phyloP scores from a whole-genome alignment of 805 yeast species.

The Cyberlindnera petersonii region DNA sequence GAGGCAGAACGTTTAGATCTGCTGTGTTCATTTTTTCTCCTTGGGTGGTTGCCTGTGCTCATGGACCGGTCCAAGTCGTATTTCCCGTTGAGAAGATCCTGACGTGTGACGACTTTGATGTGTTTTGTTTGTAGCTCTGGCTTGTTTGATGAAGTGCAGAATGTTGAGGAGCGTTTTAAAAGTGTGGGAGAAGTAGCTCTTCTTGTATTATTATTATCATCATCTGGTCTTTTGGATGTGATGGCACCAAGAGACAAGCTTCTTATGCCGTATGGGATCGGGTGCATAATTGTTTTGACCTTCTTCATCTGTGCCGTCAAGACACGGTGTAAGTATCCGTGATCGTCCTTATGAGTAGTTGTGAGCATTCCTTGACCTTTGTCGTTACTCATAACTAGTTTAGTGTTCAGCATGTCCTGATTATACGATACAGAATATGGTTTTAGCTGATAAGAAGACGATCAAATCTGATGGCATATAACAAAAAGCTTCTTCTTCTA shows the following conservation, averaged over 20 bases:
- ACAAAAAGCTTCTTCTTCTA: too few species aligned
- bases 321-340: background rate
- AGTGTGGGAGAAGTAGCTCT: too few species aligned
- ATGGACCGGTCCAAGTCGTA: constrained; percentile 14
- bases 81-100: constrained; percentile 23
- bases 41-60: too few species aligned
- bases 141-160: background rate
- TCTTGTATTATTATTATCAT: too few species aligned
- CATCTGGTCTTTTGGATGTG: too few species aligned
- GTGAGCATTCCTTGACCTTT: background rate
- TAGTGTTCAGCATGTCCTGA: background rate
- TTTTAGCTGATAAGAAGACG: too few species aligned
- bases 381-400: background rate
- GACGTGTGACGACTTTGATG: constrained; percentile 26
- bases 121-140: constrained; percentile 20
- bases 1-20: too few species aligned
- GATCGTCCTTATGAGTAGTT: background rate
- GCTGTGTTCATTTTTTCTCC: background rate
- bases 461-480: too few species aligned
- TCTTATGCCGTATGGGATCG: background rate
- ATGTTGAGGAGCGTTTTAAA: background rate
- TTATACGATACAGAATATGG: too few species aligned
- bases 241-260: background rate
- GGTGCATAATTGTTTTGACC: background rate
- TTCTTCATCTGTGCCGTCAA: background rate